Base-by-base conservation (phyloP, 257 asterid genomes). In the Perilla frutescens region DNA sequence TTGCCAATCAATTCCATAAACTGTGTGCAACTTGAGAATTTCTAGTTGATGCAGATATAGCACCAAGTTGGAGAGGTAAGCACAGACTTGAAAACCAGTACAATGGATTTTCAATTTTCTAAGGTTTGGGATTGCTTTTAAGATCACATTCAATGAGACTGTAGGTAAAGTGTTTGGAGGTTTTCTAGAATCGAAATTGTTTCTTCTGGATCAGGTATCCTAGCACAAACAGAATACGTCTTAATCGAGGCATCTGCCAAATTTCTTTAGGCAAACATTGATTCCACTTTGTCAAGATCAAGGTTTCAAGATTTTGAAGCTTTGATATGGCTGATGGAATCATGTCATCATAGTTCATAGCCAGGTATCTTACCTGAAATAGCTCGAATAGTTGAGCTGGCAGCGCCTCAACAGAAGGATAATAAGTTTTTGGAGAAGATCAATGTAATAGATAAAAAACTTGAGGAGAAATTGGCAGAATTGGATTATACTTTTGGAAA, bases 401-500 rank as follows among this genome's bases (percentile, higher is more conserved):
- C 37, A 34, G 37, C 4, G 37, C 0, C 37, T 34, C 4, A 34
- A 34, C 37, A 34, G 82, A 91, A 87, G 83, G 97, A 91, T 76
- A 84, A 81, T 62, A 72, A 85, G 69, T 79, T 88, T 84, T 43
- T 94, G 85, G 89, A 83, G 77, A 91, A 90, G 82, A 92, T 94
- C 62, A 83, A 81, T 50, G 92, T 78, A 71, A 79, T 94, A 63
- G 99, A 94, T 78, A 84, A 83, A 81, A 66, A 74, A 59, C 95
- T 91, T 49, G 98, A 91, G 81, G 74, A 85, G 86, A 94, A 89
- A 72, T 81, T 94, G 72, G 93, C 89, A 8, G 88, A 81, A 48
- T 82, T 94, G 90, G 98, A 91, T 68, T 91, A 90, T 76, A 94
- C 96, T 4, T 91, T 91, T 72, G 99, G 99, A 47, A 90, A 80